Evolutionary conservation across 805 yeast species (phyloP).

Genomic region (Candida taoyuanica): DNA sequence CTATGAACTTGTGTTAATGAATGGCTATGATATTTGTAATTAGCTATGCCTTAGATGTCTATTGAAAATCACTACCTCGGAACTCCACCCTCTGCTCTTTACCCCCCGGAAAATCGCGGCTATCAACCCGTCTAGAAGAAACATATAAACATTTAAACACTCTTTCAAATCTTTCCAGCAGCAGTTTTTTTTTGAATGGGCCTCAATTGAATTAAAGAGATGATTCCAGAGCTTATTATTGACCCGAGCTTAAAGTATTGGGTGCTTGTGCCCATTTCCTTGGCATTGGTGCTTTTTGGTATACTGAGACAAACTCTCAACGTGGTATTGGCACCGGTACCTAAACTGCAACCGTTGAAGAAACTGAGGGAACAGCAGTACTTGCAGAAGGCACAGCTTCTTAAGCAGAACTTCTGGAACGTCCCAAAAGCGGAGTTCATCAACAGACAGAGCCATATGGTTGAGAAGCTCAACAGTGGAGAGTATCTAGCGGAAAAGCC

Average conservation of each 20-base stretch:
- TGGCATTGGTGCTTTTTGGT: constrained; percentile 88
- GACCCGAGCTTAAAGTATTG: constrained; percentile 84
- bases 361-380: constrained; percentile 60
- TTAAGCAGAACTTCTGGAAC: constrained; percentile 50
- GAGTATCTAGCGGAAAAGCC: constrained; percentile 40
- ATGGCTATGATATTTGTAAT: too few relatives aligned
- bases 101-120: too few relatives aligned
- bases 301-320: constrained; percentile 67
- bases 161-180: too few relatives aligned
- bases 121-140: too few relatives aligned
- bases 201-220: constrained; percentile 2
- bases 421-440: constrained; percentile 50
- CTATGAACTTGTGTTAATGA: background rate
- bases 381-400: constrained; percentile 51
- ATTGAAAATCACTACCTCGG: too few relatives aligned
- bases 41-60: too few relatives aligned
- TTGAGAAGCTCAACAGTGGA: constrained; percentile 46
- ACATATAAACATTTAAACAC: too few relatives aligned
- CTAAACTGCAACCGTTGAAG: constrained; percentile 48
- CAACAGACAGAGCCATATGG: constrained; percentile 44
- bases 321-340: constrained; percentile 49
- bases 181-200: too few relatives aligned
- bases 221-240: constrained; percentile 51
- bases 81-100: too few relatives aligned
- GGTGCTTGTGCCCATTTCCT: constrained; percentile 86